Base-by-base conservation (phyloP, 176 grass and related monocot species). In the Hsuehochloa calcarea region DNA sequence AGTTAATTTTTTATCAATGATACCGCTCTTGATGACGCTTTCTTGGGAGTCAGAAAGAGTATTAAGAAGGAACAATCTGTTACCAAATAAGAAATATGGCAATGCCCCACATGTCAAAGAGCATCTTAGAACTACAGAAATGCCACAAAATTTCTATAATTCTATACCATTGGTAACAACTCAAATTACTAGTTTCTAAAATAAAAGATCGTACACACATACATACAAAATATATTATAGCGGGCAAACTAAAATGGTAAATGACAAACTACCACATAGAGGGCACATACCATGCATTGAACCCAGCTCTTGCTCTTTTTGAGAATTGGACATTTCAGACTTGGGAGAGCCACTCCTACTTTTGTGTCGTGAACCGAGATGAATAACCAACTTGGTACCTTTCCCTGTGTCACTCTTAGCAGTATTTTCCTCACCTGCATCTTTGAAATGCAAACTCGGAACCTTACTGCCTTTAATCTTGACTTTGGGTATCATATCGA, bases 331-430 rank as follows among this genome's bases (percentile, higher is more conserved):
- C 50, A 89, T 80, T 91, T 98, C 96, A 74, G 96, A 92, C 74
- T 73, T 95, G 10, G 93, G 91, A 65, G 96, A 93, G 34, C 85
- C 91, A 87, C 74, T 91, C 56, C 71, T 84, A 88, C 79, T 95
- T 91, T 90, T 98, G 81, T 98, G 94, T 77, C 84, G 87, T 59
- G 93, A 85, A 78, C 91, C 74, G 63, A 98, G 67, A 91, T 99
- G 93, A 73, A 99, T 99, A 85, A 99, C 96, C 75, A 99, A 79
- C 80, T 96, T 99, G 29, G 91, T 96, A 47, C 93, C 92, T 92
- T 90, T 93, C 35, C 58, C 81, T 61, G 83, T 86, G 20, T 98
- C 91, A 87, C 65, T 89, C 72, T 95, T 91, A 52, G 70, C 75
- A 67, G 68, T 38, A 83, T 72, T 94, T 84, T 97, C 90, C 54